These are phyloP conservation scores for Drechmeria coniospora DNA, from an alignment of 2,329 filamentous ascomycete genomes.

Conservation along the genomic window DNA sequence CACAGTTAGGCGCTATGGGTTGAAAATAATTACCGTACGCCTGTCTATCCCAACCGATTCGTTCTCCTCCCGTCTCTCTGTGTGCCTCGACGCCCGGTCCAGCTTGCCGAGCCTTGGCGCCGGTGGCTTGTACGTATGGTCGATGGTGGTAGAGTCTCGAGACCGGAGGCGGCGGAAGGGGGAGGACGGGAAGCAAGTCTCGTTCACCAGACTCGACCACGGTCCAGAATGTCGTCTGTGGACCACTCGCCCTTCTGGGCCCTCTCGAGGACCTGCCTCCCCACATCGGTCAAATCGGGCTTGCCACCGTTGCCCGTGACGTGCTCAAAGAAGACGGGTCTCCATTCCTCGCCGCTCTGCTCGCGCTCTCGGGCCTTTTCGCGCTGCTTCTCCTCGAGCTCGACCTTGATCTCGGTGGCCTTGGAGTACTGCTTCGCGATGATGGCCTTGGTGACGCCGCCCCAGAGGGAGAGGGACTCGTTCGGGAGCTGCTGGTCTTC, in stretches of 20 bases:
- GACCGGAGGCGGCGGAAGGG: no score
- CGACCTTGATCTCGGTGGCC: constrained; percentile 76
- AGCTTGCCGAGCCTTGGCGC: no score
- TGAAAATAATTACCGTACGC: constrained; percentile 1
- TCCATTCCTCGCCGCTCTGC: constrained; percentile 52
- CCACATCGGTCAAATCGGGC: constrained; percentile 39
- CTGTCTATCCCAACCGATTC: constrained; percentile 1
- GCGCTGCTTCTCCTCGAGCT: constrained; percentile 81
- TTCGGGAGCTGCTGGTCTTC: constrained; percentile 67
- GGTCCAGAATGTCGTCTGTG: constrained; percentile 26
- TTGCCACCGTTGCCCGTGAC: constrained; percentile 38
- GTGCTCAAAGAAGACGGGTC: constrained; percentile 75
- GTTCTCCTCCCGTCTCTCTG: neutral
- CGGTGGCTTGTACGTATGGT: no score
- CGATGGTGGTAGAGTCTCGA: no score
- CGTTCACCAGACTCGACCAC: no score
- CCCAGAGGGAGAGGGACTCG: constrained; percentile 82
- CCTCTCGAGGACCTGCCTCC: constrained; percentile 31
- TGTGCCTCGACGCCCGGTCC: no score
- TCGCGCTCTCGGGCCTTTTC: constrained; percentile 72
- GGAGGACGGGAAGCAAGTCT: no score
- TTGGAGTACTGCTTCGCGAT: constrained; percentile 64
- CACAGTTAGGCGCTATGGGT: no score
- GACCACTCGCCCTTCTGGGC: constrained; percentile 39
- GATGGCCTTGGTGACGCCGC: constrained; percentile 75